Evolutionary conservation across 1,284 basidiomycete species (phyloP), one percentile per base, ranked within the genome.

Genomic region (Ustilago loliicola): DNA sequence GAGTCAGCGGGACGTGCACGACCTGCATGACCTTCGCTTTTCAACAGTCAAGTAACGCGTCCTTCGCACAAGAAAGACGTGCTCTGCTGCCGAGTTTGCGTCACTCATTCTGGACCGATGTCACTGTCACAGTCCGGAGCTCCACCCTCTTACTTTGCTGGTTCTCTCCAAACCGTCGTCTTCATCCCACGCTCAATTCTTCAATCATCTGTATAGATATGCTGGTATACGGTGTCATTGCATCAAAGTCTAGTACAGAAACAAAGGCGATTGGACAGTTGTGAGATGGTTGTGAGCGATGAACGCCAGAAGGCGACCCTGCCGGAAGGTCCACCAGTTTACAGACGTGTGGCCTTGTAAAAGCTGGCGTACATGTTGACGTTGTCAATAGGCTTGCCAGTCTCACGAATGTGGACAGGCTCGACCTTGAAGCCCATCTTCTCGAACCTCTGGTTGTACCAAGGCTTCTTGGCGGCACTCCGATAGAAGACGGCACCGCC

Each of bases 401-500:
- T 81, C 56, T 86, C 86, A 25, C 81, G 68, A 70, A 87, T 72
- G 80, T 83, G 82, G 36, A 87, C 64, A 6, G 84, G 71, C 52
- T 81, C 66, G 29, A 82, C 79, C 42, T 70, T 61, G 79, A 85
- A 85, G 42, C 85, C 89, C 42, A 86, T 86, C 47, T 89, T 88
- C 52, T 87, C 86, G 77, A 91, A 91, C 23, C 91, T 87, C 79
- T 91, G 88, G 66, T 89, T 89, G 86, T 94, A 94, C 93, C 93
- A 94, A 7, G 93, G 93, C 59, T 88, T 87, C 84, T 90, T 90
- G 1, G 90, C 91, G 0, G 93, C 93, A 25, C 90, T 91, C 13
- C 93, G 88, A 90, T 91, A 93, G 66, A 92, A 90, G 6, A 93
- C 90, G 52, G 90, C 88, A 1, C 92, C 92, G 0, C 91, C 91